Percentiles rank a stretch among this genome's conserved stretches.
These are phyloP conservation scores for Termitomyces sp. DNA, from an alignment of 768 basidiomycete genomes.

Conservation along the genomic window DNA sequence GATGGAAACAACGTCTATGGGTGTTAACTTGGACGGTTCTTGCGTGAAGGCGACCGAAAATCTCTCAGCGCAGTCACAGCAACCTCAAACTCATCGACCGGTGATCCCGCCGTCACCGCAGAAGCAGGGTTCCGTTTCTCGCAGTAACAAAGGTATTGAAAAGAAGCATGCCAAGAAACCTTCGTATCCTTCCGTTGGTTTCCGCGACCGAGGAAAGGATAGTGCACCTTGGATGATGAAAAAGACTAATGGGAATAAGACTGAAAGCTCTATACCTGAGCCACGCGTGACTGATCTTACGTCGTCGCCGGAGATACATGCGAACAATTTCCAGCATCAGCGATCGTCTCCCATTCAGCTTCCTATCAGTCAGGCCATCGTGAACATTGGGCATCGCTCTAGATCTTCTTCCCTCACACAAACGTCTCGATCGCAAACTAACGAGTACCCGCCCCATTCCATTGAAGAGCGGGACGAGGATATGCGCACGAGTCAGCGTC, in stretches of 20 bases:
- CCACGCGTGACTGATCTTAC: not conserved
- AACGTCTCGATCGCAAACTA: constrained; percentile 11
- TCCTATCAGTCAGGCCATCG: not conserved
- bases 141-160: constrained; percentile 21
- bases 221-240: constrained; percentile 13
- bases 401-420: constrained; percentile 21
- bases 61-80: not conserved
- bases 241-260: not conserved
- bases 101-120: not conserved
- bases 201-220: constrained; percentile 39
- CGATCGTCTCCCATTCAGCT: not conserved
- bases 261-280: not conserved
- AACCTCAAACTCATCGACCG: constrained; percentile 3
- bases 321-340: constrained; percentile 1
- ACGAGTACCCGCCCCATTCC: constrained; percentile 15
- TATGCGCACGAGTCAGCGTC: constrained; percentile 8
- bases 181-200: constrained; percentile 37
- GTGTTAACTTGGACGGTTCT: not conserved
- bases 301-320: not conserved
- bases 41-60: not conserved
- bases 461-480: constrained; percentile 6
- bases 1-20: not conserved
- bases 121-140: not conserved
- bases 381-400: constrained; percentile 15
- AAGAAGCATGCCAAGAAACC: constrained; percentile 37